phyloP scores from a whole-genome alignment of 2,329 filamentous ascomycete species.

The Fusarium transvaalense region DNA sequence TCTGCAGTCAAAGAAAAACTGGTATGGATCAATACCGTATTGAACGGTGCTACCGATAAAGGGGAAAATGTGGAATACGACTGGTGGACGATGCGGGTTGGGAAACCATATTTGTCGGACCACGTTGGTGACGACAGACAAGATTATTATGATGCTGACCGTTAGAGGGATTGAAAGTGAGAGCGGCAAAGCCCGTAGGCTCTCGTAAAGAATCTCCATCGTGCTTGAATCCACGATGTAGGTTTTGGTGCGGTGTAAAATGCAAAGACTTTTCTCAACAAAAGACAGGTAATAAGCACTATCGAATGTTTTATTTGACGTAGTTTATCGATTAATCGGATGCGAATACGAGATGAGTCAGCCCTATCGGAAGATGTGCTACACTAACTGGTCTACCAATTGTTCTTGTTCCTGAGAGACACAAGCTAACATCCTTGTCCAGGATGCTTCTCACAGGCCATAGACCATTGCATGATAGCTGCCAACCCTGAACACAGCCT shows the following conservation, averaged over 20 bases:
- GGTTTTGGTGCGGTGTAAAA: not conserved
- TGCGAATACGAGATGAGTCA: slow-evolving; percentile 18
- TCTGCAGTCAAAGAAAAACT: slow-evolving; percentile 81
- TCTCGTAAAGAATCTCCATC: slow-evolving; percentile 17
- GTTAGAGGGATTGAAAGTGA: slow-evolving; percentile 54
- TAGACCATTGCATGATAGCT: not conserved
- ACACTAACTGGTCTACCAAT: not conserved
- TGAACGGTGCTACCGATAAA: slow-evolving; percentile 89
- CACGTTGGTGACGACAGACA: slow-evolving; percentile 81
- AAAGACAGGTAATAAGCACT: slow-evolving; percentile 7
- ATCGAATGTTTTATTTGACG: not conserved
- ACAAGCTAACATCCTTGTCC: not conserved
- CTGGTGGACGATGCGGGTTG: slow-evolving; percentile 82
- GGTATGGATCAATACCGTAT: slow-evolving; percentile 93
- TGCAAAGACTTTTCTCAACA: not conserved
- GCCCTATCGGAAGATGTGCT: slow-evolving; percentile 2
- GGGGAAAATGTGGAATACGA: slow-evolving; percentile 85
- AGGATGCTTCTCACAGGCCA: not conserved
- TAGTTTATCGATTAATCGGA: not conserved
- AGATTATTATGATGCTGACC: slow-evolving; percentile 57
- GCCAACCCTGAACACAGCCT: not conserved
- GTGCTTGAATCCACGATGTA: accelerated
- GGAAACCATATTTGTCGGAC: slow-evolving; percentile 81
- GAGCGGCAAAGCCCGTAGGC: slow-evolving; percentile 16
- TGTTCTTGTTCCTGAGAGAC: slow-evolving; percentile 6